Conservation (phyloP, 257 asterid species). For the Penstemon barbatus region DNA sequence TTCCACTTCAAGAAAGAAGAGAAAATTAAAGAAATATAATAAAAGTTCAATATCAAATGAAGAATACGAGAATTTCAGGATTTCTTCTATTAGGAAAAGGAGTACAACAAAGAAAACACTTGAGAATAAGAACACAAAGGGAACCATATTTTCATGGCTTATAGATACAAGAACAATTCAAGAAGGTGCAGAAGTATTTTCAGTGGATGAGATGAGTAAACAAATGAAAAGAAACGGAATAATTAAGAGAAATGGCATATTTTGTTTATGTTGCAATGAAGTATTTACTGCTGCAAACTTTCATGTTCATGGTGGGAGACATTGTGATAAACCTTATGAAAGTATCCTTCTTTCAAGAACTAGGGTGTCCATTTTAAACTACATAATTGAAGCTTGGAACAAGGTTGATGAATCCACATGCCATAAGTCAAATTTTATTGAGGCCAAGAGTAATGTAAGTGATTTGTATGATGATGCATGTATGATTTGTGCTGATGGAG, state of each 20-base stretch:
- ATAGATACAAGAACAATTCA: constrained; percentile 34
- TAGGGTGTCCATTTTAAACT: constrained; percentile 29
- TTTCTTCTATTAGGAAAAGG: too few relatives aligned
- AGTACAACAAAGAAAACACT: too few relatives aligned
- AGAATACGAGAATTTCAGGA: too few relatives aligned
- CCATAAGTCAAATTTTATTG: constrained; percentile 29
- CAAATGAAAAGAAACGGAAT: constrained; percentile 31
- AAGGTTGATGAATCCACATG: constrained; percentile 28
- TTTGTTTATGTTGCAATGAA: constrained; percentile 46
- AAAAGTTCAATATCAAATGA: too few relatives aligned
- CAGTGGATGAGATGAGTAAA: constrained; percentile 1
- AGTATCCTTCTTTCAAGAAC: constrained; percentile 16
- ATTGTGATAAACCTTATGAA: constrained; percentile 33
- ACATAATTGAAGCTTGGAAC: constrained; percentile 47
- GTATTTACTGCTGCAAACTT: constrained; percentile 34
- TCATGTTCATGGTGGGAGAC: constrained; percentile 38
- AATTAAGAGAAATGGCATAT: constrained; percentile 44
- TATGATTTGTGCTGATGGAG: constrained; percentile 61
- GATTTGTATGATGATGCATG: constrained; percentile 55
- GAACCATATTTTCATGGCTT: constrained; percentile 52
- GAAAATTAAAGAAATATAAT: too few relatives aligned
- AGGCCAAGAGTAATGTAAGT: constrained; percentile 8
- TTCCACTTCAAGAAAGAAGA: too few relatives aligned
- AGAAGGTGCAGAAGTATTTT: constrained; percentile 35
- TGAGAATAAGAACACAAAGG: too few relatives aligned